Evolutionary conservation across 2,329 filamentous ascomycete species (phyloP), one percentile per base, ranked within the genome.

Genomic region (Penicillium sclerotiorum): DNA sequence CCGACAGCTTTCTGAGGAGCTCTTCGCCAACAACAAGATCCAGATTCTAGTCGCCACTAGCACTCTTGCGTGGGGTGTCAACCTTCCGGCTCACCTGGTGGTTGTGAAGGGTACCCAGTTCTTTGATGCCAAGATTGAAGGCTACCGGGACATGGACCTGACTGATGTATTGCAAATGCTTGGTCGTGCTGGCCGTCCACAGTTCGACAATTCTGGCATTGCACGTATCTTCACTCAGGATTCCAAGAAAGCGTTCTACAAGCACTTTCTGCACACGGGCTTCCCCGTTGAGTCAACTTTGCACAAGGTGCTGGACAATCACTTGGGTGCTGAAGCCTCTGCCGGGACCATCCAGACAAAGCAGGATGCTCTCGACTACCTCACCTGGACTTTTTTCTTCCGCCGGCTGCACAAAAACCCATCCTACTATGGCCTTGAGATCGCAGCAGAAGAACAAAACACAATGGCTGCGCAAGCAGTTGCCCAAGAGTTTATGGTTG

Each of bases 301-400:
- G 32, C 94, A 99, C 72, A 96, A 95, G 17, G 94, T 97, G 1
- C 78, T 99, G 7, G 93, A 97, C 73, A 96, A 99, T 76, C 95
- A 99, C 80, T 80, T 99, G 69, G 88, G 91, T 55, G 94, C 94
- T 51, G 94, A 99, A 74, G 86, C 97, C 5, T 95, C 92, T 1
- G 90, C 94, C 1, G 92, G 90, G 59, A 99, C 94, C 0, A 89
- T 99, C 43, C 78, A 87, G 25, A 95, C 91, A 8, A 96, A 96
- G 72, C 94, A 99, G 72, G 94, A 99, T 73, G 94, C 94, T 1
- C 81, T 99, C 4, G 95, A 99, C 71, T 99, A 99, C 67, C 76
- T 99, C 45, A 99, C 94, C 0, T 99, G 95, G 94, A 99, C 95
- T 1, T 99, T 99, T 77, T 99, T 99, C 82, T 99, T 99, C 81